These are phyloP conservation scores for Candida ascalaphidarum DNA, from an alignment of 805 yeast species.

Conservation along the genomic window DNA sequence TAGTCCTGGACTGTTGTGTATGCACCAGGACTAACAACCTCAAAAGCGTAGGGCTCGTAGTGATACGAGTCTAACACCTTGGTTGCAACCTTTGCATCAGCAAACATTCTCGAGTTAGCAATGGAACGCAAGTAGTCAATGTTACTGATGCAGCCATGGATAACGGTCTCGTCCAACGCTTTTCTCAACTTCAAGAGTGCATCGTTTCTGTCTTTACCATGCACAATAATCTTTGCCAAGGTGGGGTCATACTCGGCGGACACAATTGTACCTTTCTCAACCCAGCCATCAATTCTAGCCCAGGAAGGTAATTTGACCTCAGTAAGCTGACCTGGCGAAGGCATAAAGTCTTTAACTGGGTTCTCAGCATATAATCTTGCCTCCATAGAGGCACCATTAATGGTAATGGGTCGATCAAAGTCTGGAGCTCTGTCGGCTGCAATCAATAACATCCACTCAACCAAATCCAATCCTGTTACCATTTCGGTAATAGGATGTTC, in stretches of 20 bases:
- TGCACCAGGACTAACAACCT: constrained; percentile 72
- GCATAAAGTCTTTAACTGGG: constrained; percentile 90
- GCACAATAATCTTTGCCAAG: constrained; percentile 91
- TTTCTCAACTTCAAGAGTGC: constrained; percentile 68
- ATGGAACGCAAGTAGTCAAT: constrained; percentile 82
- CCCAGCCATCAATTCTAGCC: constrained; percentile 97
- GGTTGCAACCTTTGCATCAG: constrained; percentile 75
- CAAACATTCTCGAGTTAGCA: constrained; percentile 79
- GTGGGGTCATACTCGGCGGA: constrained; percentile 96
- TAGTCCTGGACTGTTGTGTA: constrained; percentile 95
- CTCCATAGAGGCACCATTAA: constrained; percentile 90
- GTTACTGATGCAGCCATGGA: constrained; percentile 84
- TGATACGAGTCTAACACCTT: constrained; percentile 77
- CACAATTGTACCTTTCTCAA: constrained; percentile 73
- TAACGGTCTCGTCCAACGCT: constrained; percentile 80
- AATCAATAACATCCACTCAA: constrained; percentile 92
- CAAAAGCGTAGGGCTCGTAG: constrained; percentile 79
- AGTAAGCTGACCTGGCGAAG: constrained; percentile 91
- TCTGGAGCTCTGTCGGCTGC: constrained; percentile 89
- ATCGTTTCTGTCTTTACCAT: constrained; percentile 81
- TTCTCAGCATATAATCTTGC: constrained; percentile 96
- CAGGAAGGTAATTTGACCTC: constrained; percentile 79
- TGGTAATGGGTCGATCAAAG: constrained; percentile 48
- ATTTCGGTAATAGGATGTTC: constrained; percentile 96
- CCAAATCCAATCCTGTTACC: constrained; percentile 91